phyloP scores from a whole-genome alignment of 1,284 basidiomycete species.

The Ustilago xerochloae region DNA sequence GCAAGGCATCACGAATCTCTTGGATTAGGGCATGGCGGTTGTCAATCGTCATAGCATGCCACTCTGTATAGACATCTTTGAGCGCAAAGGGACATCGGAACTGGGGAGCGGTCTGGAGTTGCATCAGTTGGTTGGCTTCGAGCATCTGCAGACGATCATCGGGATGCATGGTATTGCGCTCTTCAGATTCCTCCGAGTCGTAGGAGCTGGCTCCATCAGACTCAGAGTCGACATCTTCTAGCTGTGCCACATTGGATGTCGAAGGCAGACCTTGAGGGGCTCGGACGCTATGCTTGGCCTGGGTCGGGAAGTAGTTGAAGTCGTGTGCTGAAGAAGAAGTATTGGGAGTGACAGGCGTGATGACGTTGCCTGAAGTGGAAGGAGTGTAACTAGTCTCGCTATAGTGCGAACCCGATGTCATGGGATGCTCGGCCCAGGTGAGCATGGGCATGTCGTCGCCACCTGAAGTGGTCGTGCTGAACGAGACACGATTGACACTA shows the following conservation, averaged over 20 bases:
- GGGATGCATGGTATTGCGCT: not conserved
- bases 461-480: not conserved
- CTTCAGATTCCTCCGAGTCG: slow-evolving; percentile 18
- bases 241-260: not conserved
- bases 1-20: slow-evolving; percentile 26
- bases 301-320: not conserved
- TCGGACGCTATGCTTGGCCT: not conserved
- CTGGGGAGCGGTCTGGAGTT: slow-evolving; percentile 24
- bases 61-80: slow-evolving; percentile 41
- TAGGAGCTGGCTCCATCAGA: slow-evolving; percentile 10
- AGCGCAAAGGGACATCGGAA: slow-evolving; percentile 39
- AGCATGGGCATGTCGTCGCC: not conserved
- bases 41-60: slow-evolving; percentile 20
- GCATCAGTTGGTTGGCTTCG: slow-evolving; percentile 24
- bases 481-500: not conserved
- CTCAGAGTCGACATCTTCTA: not conserved
- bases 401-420: slow-evolving; percentile 18
- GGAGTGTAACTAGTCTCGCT: slow-evolving; percentile 17
- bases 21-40: slow-evolving; percentile 9
- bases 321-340: slow-evolving; percentile 26
- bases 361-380: slow-evolving; percentile 17
- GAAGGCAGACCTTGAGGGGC: not conserved
- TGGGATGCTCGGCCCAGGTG: slow-evolving; percentile 18
- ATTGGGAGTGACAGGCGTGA: slow-evolving; percentile 29
- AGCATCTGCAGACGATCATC: slow-evolving; percentile 22